Conservation (phyloP, 176 grass and related monocot genomes). For the Carex myosuroides region DNA sequence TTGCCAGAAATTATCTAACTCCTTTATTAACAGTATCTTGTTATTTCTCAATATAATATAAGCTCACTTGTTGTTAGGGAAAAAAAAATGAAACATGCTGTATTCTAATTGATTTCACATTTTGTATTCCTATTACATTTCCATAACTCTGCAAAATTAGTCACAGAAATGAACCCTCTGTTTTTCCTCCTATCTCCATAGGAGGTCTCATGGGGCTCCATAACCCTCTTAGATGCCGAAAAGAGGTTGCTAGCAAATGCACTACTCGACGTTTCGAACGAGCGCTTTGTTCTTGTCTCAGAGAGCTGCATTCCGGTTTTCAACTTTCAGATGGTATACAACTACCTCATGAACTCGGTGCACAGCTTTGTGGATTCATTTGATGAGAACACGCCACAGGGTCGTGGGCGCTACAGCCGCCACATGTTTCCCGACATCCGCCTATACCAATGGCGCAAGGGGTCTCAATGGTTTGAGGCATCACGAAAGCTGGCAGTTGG, state of each 20-base stretch:
- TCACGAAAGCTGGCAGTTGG: slow-evolving; percentile 35
- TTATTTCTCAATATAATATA: background rate
- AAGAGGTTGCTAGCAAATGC: slow-evolving; percentile 82
- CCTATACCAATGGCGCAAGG: slow-evolving; percentile 61
- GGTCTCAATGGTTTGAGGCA: slow-evolving; percentile 78
- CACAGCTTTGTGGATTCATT: slow-evolving; percentile 87
- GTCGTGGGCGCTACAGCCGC: slow-evolving; percentile 59
- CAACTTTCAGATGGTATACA: slow-evolving; percentile 62
- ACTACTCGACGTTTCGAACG: slow-evolving; percentile 80
- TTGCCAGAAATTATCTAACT: background rate
- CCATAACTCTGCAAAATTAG: background rate
- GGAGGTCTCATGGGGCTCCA: slow-evolving; percentile 52
- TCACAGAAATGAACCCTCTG: background rate
- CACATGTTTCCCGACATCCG: slow-evolving; percentile 64
- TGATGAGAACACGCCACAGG: slow-evolving; percentile 27
- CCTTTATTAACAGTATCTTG: background rate
- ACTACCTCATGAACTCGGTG: slow-evolving; percentile 54
- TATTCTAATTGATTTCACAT: background rate
- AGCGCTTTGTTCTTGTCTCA: slow-evolving; percentile 83
- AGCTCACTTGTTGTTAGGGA: background rate
- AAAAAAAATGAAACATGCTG: background rate
- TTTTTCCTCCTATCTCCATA: background rate
- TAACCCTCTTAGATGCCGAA: slow-evolving; percentile 82
- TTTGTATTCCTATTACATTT: background rate
- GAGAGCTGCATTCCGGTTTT: slow-evolving; percentile 90